Evolutionary conservation across 176 grass and related monocot species (phyloP), one percentile per base, ranked within the genome.

Genomic region (Musa acuminata): DNA sequence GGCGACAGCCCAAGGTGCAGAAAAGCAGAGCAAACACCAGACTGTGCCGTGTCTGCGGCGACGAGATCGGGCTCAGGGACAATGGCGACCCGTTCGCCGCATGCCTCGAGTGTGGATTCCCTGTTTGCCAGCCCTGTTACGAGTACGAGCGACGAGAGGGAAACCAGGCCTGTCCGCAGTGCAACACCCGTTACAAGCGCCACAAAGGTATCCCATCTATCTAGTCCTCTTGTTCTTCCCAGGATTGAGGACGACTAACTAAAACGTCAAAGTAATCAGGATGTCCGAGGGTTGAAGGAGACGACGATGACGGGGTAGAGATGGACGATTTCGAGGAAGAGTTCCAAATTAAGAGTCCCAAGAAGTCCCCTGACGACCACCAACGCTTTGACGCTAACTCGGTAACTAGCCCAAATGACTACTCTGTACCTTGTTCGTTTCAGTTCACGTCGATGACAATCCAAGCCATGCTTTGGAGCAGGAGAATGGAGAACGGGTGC

Each of bases 181-280:
- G 93, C 85, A 97, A 82, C 80, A 85, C 85, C 66, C 90, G 93
- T 63, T 97, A 93, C 85, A 97, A 93, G 85, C 93, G 87, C 17
- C 93, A 92, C 6, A 92, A 88, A 90, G 93, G 93, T 90, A 13
- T 1, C 13, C 49, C 7, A 11, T 9, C 11, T 43, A 43, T 43
- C 4, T 5, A 43, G 35, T 43, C 35, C 35, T 43, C 35, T 43
- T 4, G 35, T 43, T 43, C 35, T 43, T 43, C 4, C 35, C 4
- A 43, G 35, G 35, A 43, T 43, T 43, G 3, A 43, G 35, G 35
- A 43, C 35, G 3, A 6, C 35, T 43, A 43, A 0, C 35, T 43
- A 43, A 43, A 43, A 43, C 35, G 35, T 43, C 35, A 43, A 60
- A 21, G 17, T 14, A 60, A 60, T 17, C 57, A 92, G 93, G 90